Evolutionary conservation across 2,329 filamentous ascomycete species (phyloP), one percentile per base, ranked within the genome.

Genomic region (Aureobasidium vineae): DNA sequence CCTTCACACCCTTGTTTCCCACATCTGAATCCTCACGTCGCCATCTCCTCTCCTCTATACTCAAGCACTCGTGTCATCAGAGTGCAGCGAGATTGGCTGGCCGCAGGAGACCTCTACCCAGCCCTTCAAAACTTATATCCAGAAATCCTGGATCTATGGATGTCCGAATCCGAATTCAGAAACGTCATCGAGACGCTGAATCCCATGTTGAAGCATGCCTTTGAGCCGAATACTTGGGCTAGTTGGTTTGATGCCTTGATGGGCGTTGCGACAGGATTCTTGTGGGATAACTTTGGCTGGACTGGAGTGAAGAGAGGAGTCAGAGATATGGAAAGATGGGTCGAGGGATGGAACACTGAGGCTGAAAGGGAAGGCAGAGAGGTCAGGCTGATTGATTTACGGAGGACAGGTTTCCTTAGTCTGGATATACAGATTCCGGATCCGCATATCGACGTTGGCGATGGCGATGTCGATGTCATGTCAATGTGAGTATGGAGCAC

Each of bases 101-200:
- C 93, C 36, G 86, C 88, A 68, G 95, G 94, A 41, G 95, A 99
- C 77, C 81, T 97, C 33, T 94, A 93, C 1, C 95, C 95, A 0
- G 92, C 93, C 0, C 98, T 96, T 75, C 95, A 91, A 19, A 97
- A 98, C 73, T 82, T 97, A 2, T 99, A 99, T 73, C 95, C 95
- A 0, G 95, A 99, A 75, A 96, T 99, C 67, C 82, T 99, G 8
- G 93, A 97, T 70, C 91, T 92, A 0, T 86, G 93, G 38, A 80
- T 99, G 50, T 84, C 86, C 0, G 95, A 99, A 76, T 88, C 89
- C 67, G 91, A 96, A 72, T 99, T 99, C 74, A 87, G 95, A 3
- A 83, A 83, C 13, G 80, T 98, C 36, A 86, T 99, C 65, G 87
- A 92, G 67, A 90, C 88, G 73, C 83, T 98, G 64, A 99, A 99